Evolutionary conservation across 768 basidiomycete species (phyloP), one percentile per base, ranked within the genome.

Genomic region (Termitomyces titanicus): DNA sequence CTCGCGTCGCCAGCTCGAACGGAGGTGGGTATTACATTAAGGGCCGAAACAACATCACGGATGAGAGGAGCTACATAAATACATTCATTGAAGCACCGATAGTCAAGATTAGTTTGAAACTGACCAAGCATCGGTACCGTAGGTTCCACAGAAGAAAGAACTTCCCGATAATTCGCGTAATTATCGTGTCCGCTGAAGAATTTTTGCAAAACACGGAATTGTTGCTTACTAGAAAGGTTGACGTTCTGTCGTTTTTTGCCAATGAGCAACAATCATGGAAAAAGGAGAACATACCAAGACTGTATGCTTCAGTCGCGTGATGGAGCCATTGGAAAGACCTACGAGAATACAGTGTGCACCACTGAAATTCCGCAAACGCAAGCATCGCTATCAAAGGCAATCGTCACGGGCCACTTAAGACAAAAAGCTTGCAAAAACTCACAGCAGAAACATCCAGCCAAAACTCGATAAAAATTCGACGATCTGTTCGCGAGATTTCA

Each of bases 371-470:
- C 77, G 72, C 24, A 78, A 63, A 20, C 68, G 66, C 31, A 79
- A 65, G 45, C 78, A 81, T 51, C 70, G 66, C 81, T 83, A 52
- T 7, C 40, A 57, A 52, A 22, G 35, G 22, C 18, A 12, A 17
- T 49, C 15, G 13, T 27, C 37, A 35, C 43, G 46, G 46, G 24
- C 20, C n/a, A 37, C 1, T 35, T 11, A 18, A 12, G 46, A 29
- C 10, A 22, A 42, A n/a, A n/a, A 45, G 18, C 47, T 45, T 35
- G n/a, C 8, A 20, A 35, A 52, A 12, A 61, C 71, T 54, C 55
- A 82, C 80, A 12, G 59, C 67, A 20, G 80, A 75, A 44, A 80
- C 57, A 50, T 79, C 76, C 24, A 80, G 45, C 72, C 80, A 79
- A 56, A 80, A 75, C 40, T 68, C 69, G 0, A 77, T 60, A 20